These are phyloP conservation scores for Suhomyces sp. DNA, from an alignment of 805 yeast genomes.

Conservation along the genomic window DNA sequence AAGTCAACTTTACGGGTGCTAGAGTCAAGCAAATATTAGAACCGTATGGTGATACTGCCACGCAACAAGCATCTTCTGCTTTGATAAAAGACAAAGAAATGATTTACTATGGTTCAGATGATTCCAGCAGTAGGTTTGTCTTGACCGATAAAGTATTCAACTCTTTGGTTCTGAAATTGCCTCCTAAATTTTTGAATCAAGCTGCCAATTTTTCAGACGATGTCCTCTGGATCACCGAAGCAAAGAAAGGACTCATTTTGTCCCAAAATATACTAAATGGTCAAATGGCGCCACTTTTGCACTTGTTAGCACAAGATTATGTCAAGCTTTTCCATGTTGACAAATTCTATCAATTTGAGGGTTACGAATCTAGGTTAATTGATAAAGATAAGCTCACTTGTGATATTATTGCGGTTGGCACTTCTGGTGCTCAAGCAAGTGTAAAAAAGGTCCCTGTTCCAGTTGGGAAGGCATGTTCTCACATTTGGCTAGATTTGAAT, in stretches of 20 bases:
- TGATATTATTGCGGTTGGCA: constrained; percentile 50
- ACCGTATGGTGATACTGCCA: constrained; percentile 43
- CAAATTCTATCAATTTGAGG: constrained; percentile 48
- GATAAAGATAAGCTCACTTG: constrained; percentile 66
- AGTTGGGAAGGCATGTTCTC: constrained; percentile 57
- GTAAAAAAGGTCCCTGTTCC: constrained; percentile 46
- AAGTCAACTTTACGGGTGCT: constrained; percentile 44
- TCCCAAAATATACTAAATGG: constrained; percentile 60
- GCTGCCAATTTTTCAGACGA: constrained; percentile 47
- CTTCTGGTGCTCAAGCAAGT: neutral
- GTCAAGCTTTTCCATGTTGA: constrained; percentile 41
- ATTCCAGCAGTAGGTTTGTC: constrained; percentile 46
- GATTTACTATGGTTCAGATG: constrained; percentile 41
- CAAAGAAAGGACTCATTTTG: constrained; percentile 52
- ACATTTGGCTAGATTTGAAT: constrained; percentile 66
- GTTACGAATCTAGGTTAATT: constrained; percentile 73
- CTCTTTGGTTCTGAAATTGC: constrained; percentile 36
- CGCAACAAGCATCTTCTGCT: constrained; percentile 47
- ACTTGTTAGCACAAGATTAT: constrained; percentile 39
- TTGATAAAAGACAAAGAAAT: constrained; percentile 58
- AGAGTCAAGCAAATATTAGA: constrained; percentile 48
- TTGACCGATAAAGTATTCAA: constrained; percentile 53
- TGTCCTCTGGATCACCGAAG: constrained; percentile 39
- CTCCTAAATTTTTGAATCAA: constrained; percentile 38
- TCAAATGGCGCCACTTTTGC: constrained; percentile 60